A percentile compares a stretch with the other conserved stretches of the same genome.
Conservation (phyloP, 169 alveolate genomes). For the Amoebophrya sp. region DNA sequence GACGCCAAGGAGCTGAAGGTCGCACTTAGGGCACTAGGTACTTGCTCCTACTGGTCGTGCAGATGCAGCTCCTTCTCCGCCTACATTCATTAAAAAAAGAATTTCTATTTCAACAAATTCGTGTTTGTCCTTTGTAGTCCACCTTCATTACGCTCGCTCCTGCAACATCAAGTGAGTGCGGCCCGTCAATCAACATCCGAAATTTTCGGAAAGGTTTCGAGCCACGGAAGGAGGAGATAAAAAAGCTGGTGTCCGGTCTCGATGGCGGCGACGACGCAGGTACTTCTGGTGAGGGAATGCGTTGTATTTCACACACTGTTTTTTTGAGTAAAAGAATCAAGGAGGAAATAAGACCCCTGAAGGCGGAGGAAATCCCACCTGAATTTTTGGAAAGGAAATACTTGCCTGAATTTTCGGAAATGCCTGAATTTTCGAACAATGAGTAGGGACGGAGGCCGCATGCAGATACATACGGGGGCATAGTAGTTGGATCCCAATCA, state of each 20-base stretch:
- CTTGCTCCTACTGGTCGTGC: constrained; percentile 82
- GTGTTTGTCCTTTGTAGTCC: too few relatives aligned
- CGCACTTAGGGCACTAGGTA: constrained; percentile 90
- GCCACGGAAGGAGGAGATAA: constrained; percentile 61
- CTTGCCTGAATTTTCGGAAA: too few relatives aligned
- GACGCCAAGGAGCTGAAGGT: constrained; percentile 85
- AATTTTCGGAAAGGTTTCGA: constrained; percentile 46
- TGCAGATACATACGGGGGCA: too few relatives aligned
- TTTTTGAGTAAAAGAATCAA: too few relatives aligned
- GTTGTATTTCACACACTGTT: neutral
- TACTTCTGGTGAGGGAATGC: neutral
- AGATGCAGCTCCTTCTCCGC: neutral
- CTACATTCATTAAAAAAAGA: too few relatives aligned
- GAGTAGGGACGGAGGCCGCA: too few relatives aligned
- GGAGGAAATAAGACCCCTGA: too few relatives aligned
- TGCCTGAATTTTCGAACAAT: too few relatives aligned
- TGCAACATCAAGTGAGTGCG: too few relatives aligned
- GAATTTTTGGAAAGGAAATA: neutral
- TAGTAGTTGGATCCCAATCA: constrained; percentile 33
- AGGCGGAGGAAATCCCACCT: neutral
- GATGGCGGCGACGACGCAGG: neutral
- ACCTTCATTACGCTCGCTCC: too few relatives aligned
- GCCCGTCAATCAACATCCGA: too few relatives aligned
- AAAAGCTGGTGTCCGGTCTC: constrained; percentile 35
- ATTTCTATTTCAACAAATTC: too few relatives aligned